Conservation (phyloP, 768 basidiomycete species). For the Agaricus subrufescens region DNA sequence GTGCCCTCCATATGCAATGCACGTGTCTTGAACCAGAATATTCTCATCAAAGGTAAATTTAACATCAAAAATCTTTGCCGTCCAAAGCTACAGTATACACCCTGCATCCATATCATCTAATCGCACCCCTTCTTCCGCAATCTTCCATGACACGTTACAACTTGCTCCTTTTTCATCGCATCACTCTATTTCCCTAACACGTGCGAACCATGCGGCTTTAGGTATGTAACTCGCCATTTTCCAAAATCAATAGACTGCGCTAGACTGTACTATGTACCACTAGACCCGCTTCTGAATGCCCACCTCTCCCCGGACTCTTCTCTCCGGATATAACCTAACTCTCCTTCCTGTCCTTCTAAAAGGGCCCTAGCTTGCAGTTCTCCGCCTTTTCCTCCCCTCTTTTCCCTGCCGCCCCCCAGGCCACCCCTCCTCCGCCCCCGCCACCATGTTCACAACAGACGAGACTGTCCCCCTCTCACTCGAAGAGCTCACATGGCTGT, state of each 20-base stretch:
- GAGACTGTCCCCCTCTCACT: slow-evolving; percentile 29
- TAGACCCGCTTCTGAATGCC: background rate
- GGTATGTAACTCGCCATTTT: slow-evolving; percentile 21
- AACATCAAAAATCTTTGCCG: background rate
- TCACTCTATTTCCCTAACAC: slow-evolving; percentile 33
- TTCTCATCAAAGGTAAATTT: slow-evolving; percentile 17
- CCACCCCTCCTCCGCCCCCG: slow-evolving; percentile 11
- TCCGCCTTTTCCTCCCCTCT: slow-evolving; percentile 13
- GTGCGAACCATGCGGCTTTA: slow-evolving; percentile 42
- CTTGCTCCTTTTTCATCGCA: slow-evolving; percentile 24
- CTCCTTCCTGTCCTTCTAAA: slow-evolving; percentile 8
- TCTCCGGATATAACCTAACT: slow-evolving; percentile 12
- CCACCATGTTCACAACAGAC: slow-evolving; percentile 23
- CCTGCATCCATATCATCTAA: slow-evolving; percentile 17
- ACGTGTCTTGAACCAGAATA: slow-evolving; percentile 19
- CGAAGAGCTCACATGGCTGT: slow-evolving; percentile 48
- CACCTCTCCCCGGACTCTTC: slow-evolving; percentile 12
- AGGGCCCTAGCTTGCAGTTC: slow-evolving; percentile 11
- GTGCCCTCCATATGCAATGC: background rate
- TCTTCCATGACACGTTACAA: slow-evolving; percentile 25
- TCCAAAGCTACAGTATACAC: slow-evolving; percentile 13
- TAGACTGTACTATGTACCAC: too few relatives aligned
- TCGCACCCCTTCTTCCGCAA: slow-evolving; percentile 19
- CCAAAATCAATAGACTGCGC: slow-evolving; percentile 7
- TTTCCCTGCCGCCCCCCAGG: slow-evolving; percentile 12